Percentiles rank a stretch among this genome's conserved stretches.
Conservation (phyloP, 495 filamentous ascomycete species). For the Xanthoparmelia taractica region DNA sequence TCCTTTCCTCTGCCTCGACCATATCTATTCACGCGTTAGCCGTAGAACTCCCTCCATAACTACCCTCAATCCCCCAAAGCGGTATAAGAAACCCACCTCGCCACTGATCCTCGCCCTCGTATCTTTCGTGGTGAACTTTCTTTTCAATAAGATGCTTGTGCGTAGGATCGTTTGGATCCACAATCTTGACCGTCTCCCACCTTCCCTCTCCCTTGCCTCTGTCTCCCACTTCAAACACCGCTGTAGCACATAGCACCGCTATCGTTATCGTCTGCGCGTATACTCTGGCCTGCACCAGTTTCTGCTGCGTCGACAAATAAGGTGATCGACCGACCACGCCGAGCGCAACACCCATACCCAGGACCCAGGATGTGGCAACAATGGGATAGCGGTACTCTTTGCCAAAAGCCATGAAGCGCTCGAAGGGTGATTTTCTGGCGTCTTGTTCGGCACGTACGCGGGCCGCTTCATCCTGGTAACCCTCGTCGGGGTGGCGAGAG, state of each 20-base stretch:
- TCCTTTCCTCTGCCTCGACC: slow-evolving; percentile 58
- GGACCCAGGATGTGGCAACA: slow-evolving; percentile 75
- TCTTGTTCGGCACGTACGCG: slow-evolving; percentile 42
- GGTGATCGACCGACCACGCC: slow-evolving; percentile 70
- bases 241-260: slow-evolving; percentile 76
- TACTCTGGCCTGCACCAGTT: slow-evolving; percentile 93
- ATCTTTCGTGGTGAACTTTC: slow-evolving; percentile 69
- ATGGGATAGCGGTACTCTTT: slow-evolving; percentile 83
- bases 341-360: slow-evolving; percentile 69
- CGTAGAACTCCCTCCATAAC: not conserved
- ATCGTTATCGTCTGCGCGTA: slow-evolving; percentile 96
- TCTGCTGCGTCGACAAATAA: slow-evolving; percentile 70
- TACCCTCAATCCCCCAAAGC: not conserved
- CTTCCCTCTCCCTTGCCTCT: slow-evolving; percentile 61
- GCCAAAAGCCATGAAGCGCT: slow-evolving; percentile 52
- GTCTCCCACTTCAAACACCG: slow-evolving; percentile 84
- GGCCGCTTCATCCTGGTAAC: slow-evolving; percentile 58
- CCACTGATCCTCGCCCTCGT: slow-evolving; percentile 78
- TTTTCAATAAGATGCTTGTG: slow-evolving; percentile 75
- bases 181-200: slow-evolving; percentile 27
- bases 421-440: slow-evolving; percentile 46
- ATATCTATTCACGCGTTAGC: slow-evolving; percentile 37
- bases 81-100: slow-evolving; percentile 32
- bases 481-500: slow-evolving; percentile 54
- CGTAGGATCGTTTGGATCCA: slow-evolving; percentile 41